Percentiles rank a stretch among this genome's conserved stretches.
These are phyloP conservation scores for Sporothrix pseudoabietina DNA, from an alignment of 2,329 filamentous ascomycete species.

Conservation along the genomic window DNA sequence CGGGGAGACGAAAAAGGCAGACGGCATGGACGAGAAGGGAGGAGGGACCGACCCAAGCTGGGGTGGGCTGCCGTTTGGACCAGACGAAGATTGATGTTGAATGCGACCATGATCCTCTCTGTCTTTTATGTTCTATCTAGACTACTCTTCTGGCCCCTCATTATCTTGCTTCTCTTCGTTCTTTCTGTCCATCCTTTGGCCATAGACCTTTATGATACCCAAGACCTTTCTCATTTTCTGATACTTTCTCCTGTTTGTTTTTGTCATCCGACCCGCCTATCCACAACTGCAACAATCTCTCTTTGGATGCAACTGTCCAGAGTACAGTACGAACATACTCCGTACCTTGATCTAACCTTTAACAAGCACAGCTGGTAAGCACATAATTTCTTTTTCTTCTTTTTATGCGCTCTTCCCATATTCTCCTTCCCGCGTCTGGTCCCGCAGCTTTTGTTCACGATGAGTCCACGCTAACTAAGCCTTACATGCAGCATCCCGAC, in stretches of 20 bases:
- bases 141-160: not conserved
- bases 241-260: not conserved
- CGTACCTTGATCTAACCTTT: too few relatives aligned
- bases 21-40: not conserved
- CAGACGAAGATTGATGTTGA: not conserved
- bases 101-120: not conserved
- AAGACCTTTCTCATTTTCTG: not conserved
- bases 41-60: not conserved
- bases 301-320: too few relatives aligned
- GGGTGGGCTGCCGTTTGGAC: not conserved
- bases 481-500: not conserved
- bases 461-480: constrained; percentile 18
- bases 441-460: not conserved
- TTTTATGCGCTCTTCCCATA: not conserved
- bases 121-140: not conserved
- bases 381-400: not conserved
- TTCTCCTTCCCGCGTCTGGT: not conserved
- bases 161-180: not conserved
- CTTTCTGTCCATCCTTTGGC: not conserved
- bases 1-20: not conserved
- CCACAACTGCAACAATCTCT: too few relatives aligned
- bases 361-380: too few relatives aligned
- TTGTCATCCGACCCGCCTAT: too few relatives aligned
- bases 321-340: too few relatives aligned
- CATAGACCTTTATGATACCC: constrained; percentile 15